Evolutionary conservation across 2,329 filamentous ascomycete genomes (phyloP), one percentile per base, ranked within the genome.

Genomic region (Ophiocordyceps robertsii): DNA sequence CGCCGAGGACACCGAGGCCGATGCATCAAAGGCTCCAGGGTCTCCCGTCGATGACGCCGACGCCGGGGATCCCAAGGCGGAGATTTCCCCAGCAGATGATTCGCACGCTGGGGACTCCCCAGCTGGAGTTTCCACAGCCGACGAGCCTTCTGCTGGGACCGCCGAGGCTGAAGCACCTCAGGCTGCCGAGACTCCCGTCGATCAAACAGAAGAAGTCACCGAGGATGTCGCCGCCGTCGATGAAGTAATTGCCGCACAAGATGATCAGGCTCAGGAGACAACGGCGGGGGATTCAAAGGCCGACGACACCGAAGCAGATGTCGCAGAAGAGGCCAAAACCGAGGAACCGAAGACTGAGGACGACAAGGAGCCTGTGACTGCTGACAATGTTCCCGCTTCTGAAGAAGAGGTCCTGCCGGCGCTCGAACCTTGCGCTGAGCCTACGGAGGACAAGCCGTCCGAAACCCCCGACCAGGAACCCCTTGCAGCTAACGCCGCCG

Each of bases 61-160:
- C 10, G 8, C 37, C 2, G 24, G 21, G 5, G 33, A 35, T 1
- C 4, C 35, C 17, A 17, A 35, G 6, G 27, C 32, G 14, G 33
- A 41, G 19, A 19, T 3, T 19, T 19, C 19, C 19, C 19, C n/a
- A n/a, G n/a, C n/a, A n/a, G n/a, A n/a, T n/a, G n/a, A n/a, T n/a
- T n/a, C n/a, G n/a, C n/a, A n/a, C n/a, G 17, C 40, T 29, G 43
- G 48, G 16, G 40, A 47, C 19, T 27, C 38, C 17, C 37, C 35
- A 16, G 27, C 40, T 17, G 43, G 46, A 27, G 45, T 38, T n/a
- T n/a, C n/a, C n/a, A n/a, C n/a, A n/a, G n/a, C n/a, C n/a, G n/a
- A n/a, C n/a, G n/a, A n/a, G n/a, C n/a, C 16, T 13, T 4, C 5
- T 17, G 36, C 16, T 13, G 36, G 6, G 17, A 11, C 17, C 19